Evolutionary conservation across 805 yeast genomes (phyloP), one percentile per base, ranked within the genome.

Genomic region (Pichia cephalocereana): DNA sequence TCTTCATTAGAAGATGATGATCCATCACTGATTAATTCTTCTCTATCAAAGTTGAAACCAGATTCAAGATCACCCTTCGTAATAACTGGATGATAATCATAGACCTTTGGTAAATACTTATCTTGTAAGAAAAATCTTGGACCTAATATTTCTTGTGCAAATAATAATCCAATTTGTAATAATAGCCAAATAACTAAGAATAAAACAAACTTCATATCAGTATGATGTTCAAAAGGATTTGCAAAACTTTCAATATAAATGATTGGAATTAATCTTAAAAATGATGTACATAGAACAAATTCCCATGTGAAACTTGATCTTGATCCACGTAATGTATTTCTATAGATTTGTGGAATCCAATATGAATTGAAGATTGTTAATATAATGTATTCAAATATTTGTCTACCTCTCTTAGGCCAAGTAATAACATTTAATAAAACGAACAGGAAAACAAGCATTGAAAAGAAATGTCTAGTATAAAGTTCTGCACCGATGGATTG

Each of bases 271-370:
- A 82, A 57, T 52, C 96, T 69, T 9, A 85, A 64, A 2, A 78
- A 38, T 0, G 88, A 77, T 0, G 85, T 78, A 0, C 89, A 86
- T 10, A 82, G 27, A n/a, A 88, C 75, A 56, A 85, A 90, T 52
- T 76, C 79, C 90, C 95, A 86, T 37, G 73, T 66, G 53, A 88
- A 78, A 4, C 85, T 79, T 47, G 77, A 71, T 48, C 87, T 72
- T 47, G 80, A 72, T 19, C 90, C 91, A 46, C 86, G 74, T 30
- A 81, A 62, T 3, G 82, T 77, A 60, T 88, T 87, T 61, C 96
- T 72, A 56, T 80, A 81, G 40, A 86, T 82, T 63, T 90, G 98
- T 2, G 97, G 96, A 15, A 86, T 55, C 96, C 96, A 89, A 55
- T 77, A 82, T 1, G 95, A 84, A 61, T 80, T 84, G 30, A 83